phyloP scores from a whole-genome alignment of 1,284 basidiomycete species.

The Coriolopsis trogii region DNA sequence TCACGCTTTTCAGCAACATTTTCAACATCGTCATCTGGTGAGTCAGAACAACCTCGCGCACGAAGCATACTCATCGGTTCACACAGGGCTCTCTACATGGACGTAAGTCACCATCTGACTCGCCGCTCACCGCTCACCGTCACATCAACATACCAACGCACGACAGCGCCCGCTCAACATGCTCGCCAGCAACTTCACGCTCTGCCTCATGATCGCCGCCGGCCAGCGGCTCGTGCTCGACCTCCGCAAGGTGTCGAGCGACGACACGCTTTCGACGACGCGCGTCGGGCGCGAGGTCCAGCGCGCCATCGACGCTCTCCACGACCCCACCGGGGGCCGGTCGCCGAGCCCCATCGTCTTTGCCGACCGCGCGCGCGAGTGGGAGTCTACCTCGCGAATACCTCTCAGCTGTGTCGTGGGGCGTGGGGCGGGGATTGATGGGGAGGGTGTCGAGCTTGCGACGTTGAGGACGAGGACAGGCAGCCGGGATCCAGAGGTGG shows the following conservation, averaged over 20 bases:
- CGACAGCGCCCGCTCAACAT: constrained; percentile 20
- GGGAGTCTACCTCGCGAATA: not conserved
- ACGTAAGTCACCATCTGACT: constrained; percentile 9
- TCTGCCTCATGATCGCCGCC: constrained; percentile 23
- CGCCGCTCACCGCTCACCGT: not conserved
- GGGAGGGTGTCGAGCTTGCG: too few species aligned
- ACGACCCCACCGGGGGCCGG: constrained; percentile 8
- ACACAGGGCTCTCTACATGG: constrained; percentile 12
- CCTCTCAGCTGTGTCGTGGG: too few species aligned
- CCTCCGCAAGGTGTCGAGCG: constrained; percentile 22
- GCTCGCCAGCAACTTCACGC: constrained; percentile 23
- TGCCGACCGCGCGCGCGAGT: not conserved
- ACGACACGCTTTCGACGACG: constrained; percentile 22
- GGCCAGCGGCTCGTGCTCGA: constrained; percentile 28
- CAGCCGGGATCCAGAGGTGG: too few species aligned
- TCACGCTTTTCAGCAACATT: constrained; percentile 15
- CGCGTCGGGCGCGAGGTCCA: constrained; percentile 24
- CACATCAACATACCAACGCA: not conserved
- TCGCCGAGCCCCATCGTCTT: constrained; percentile 20
- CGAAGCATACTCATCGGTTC: not conserved
- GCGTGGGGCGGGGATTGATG: too few species aligned
- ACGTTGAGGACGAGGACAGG: too few species aligned
- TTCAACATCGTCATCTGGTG: constrained; percentile 27
- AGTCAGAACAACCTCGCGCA: too few species aligned
- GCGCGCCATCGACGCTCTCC: constrained; percentile 20